Evolutionary conservation across 116 monocot genomes (phyloP).

Genomic region (Phalaenopsis hybrid): DNA sequence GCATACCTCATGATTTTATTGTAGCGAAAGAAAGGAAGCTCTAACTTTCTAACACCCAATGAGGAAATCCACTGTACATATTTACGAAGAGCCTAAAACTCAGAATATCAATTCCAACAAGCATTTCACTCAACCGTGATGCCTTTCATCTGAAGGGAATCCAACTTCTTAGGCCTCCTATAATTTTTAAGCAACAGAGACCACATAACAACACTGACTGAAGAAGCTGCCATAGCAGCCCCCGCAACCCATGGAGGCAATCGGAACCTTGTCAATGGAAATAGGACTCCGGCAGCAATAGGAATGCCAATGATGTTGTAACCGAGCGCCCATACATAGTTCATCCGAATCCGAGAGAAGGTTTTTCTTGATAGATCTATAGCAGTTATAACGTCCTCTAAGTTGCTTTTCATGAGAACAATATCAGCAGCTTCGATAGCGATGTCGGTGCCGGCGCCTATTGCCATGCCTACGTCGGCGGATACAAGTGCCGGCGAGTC

Average conservation of each 20-base stretch:
- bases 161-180: slow-evolving; percentile 56
- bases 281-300: slow-evolving; percentile 75
- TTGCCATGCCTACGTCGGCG: slow-evolving; percentile 85
- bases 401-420: slow-evolving; percentile 55
- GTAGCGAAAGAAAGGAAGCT: no score
- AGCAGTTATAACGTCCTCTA: slow-evolving; percentile 87
- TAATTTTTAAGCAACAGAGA: slow-evolving; percentile 75
- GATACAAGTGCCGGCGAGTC: slow-evolving; percentile 85
- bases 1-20: no score
- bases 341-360: slow-evolving; percentile 59
- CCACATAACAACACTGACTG: slow-evolving; percentile 75
- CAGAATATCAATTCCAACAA: not conserved
- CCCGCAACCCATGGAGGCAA: slow-evolving; percentile 91
- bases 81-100: not conserved
- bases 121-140: slow-evolving; percentile 34
- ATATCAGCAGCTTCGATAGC: slow-evolving; percentile 90
- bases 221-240: slow-evolving; percentile 90
- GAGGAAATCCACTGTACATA: not conserved
- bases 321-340: slow-evolving; percentile 82
- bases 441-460: slow-evolving; percentile 85
- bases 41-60: no score
- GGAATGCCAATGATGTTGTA: slow-evolving; percentile 75
- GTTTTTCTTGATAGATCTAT: slow-evolving; percentile 83
- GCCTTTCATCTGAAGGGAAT: slow-evolving; percentile 35
- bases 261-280: slow-evolving; percentile 54